These are phyloP conservation scores for Lignosus rhinocerotis DNA, from an alignment of 1,284 basidiomycete genomes.

Conservation along the genomic window DNA sequence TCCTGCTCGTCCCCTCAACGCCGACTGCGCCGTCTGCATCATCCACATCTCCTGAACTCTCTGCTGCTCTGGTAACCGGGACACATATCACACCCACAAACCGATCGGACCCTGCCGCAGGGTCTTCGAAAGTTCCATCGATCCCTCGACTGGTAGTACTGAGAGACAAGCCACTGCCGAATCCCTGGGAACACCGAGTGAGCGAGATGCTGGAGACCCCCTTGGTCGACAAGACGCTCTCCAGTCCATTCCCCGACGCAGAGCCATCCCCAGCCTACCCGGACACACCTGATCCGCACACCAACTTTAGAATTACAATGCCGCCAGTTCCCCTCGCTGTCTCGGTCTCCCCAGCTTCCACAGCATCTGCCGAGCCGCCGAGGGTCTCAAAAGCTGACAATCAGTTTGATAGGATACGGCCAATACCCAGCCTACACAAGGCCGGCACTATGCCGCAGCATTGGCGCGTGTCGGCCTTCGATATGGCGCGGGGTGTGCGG, in stretches of 20 bases:
- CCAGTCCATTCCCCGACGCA: constrained; percentile 1
- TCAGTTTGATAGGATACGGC: not conserved
- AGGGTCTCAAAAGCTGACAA: not conserved
- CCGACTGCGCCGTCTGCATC: not conserved
- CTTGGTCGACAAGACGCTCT: not conserved
- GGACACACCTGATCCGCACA: constrained; percentile 6
- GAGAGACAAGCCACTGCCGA: constrained; percentile 11
- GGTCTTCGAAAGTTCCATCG: not conserved
- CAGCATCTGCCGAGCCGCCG: no score
- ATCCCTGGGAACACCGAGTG: constrained; percentile 1
- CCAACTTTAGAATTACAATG: not conserved
- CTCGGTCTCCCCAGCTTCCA: not conserved
- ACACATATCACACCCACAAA: not conserved
- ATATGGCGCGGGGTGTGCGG: not conserved
- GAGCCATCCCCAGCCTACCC: not conserved
- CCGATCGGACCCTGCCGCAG: not conserved
- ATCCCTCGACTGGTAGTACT: not conserved
- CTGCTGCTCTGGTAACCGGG: not conserved
- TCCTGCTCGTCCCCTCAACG: no score
- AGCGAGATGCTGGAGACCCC: not conserved
- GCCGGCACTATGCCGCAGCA: not conserved
- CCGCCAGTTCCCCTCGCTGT: not conserved
- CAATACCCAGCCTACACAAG: not conserved
- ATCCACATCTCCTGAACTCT: not conserved
- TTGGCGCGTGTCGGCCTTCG: not conserved